A percentile compares a stretch with the other conserved stretches of the same genome.
Conservation (phyloP, 305 asterid genomes). For the Plantago lanceolata region DNA sequence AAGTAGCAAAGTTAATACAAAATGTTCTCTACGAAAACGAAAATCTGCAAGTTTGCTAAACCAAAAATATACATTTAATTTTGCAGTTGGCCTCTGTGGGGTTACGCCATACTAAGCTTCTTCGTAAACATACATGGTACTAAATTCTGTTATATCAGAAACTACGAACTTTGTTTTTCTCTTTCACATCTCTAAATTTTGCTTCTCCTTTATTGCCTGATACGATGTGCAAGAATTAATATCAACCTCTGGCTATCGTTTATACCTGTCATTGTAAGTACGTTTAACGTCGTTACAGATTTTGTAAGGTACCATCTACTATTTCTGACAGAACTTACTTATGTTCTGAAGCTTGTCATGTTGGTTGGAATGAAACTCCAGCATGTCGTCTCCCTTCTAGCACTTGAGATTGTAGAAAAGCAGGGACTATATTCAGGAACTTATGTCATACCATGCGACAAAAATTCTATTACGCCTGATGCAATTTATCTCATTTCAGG, state of each 20-base stretch:
- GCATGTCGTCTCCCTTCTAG: constrained; percentile 77
- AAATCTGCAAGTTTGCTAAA: not conserved
- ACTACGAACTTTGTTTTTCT: not conserved
- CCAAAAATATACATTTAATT: constrained; percentile 1
- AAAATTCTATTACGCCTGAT: constrained; percentile 69
- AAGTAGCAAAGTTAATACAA: not conserved
- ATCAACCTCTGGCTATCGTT: constrained; percentile 89
- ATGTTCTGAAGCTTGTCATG: constrained; percentile 61
- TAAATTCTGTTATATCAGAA: not conserved
- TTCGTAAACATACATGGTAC: constrained; percentile 82
- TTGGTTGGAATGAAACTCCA: constrained; percentile 88
- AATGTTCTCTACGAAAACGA: not conserved
- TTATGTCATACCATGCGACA: constrained; percentile 89
- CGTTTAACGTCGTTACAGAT: not conserved
- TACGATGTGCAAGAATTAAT: constrained; percentile 57
- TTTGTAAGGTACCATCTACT: not conserved
- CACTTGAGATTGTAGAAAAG: constrained; percentile 69
- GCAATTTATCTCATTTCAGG: constrained; percentile 93
- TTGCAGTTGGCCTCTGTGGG: constrained; percentile 94
- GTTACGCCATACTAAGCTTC: constrained; percentile 86
- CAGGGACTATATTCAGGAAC: constrained; percentile 41
- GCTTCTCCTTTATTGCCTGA: not conserved
- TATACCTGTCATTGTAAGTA: constrained; percentile 79
- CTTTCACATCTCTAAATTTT: constrained; percentile 4
- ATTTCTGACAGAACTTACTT: constrained; percentile 9